Evolutionary conservation across 139 green algal genomes (phyloP).

Genomic region (Nannochloris sp.): DNA sequence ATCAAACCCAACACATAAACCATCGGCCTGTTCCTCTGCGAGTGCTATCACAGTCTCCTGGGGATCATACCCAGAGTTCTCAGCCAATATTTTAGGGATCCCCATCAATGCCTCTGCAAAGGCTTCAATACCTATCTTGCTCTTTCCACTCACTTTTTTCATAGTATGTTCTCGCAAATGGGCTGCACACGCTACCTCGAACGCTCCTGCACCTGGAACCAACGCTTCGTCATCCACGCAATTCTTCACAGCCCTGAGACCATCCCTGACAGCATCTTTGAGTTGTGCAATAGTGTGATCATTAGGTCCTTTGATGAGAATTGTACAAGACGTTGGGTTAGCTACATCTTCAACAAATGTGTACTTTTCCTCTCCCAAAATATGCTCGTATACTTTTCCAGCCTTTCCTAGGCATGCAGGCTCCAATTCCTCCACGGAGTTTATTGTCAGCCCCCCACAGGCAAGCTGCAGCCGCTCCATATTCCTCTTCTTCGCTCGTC

Average conservation of each 20-base stretch:
- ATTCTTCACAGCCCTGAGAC: slow-evolving; percentile 96
- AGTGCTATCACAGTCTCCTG: slow-evolving; percentile 14
- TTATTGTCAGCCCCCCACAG: slow-evolving; percentile 66
- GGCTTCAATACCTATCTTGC: slow-evolving; percentile 91
- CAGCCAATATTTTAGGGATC: slow-evolving; percentile 89
- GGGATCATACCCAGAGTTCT: slow-evolving; percentile 89
- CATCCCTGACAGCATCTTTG: slow-evolving; percentile 96
- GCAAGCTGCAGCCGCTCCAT: slow-evolving; percentile 94
- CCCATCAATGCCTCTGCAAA: slow-evolving; percentile 94
- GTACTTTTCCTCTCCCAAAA: slow-evolving; percentile 98
- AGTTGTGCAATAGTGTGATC: slow-evolving; percentile 98
- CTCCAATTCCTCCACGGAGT: slow-evolving; percentile 72
- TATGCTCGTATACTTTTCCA: slow-evolving; percentile 93
- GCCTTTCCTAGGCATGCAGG: slow-evolving; percentile 60
- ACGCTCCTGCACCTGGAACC: slow-evolving; percentile 82
- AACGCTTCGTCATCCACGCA: slow-evolving; percentile 74
- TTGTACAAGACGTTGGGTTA: slow-evolving; percentile 85
- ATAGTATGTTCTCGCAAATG: slow-evolving; percentile 58
- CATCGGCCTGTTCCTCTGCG: slow-evolving; percentile 55
- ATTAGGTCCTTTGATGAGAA: slow-evolving; percentile 95
- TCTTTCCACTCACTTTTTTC: slow-evolving; percentile 32
- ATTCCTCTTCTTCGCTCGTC: slow-evolving; percentile 93
- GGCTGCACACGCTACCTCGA: slow-evolving; percentile 80
- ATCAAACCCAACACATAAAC: slow-evolving; percentile 81
- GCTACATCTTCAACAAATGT: slow-evolving; percentile 95